phyloP scores from a whole-genome alignment of 164 flowering plant species.

The Cinnamomum chago region DNA sequence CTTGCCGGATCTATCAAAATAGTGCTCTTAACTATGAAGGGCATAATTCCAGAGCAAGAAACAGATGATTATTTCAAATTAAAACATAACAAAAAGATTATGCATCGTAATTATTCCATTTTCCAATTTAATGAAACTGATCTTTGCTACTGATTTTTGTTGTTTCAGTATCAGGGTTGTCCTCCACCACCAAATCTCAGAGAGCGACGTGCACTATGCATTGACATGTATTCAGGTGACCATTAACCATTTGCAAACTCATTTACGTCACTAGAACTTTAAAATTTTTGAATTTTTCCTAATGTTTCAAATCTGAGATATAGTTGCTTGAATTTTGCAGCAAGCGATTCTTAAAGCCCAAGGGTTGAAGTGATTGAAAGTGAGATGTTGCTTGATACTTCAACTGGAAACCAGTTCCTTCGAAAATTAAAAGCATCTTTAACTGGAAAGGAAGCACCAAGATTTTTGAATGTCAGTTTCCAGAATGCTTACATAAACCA shows the following conservation, averaged over 20 bases:
- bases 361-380: constrained; percentile 26
- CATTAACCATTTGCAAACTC: not conserved
- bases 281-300: not conserved
- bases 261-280: not conserved
- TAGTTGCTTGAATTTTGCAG: constrained; percentile 27
- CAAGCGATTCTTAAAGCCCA: constrained; percentile 38
- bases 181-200: constrained; percentile 78
- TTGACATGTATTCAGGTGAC: constrained; percentile 75
- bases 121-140: too few species aligned
- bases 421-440: too few species aligned
- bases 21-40: too few species aligned
- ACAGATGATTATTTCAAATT: too few species aligned
- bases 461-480: too few species aligned
- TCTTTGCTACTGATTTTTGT: not conserved
- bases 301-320: not conserved
- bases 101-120: too few species aligned
- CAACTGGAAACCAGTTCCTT: not conserved
- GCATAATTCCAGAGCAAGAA: too few species aligned
- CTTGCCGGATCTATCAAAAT: too few species aligned
- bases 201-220: constrained; percentile 59
- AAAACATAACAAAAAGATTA: too few species aligned
- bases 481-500: too few species aligned
- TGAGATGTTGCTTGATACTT: constrained; percentile 9
- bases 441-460: too few species aligned
- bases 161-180: constrained; percentile 64